These are phyloP conservation scores for Thozetella sp. DNA, from an alignment of 495 filamentous ascomycete species.

Conservation along the genomic window DNA sequence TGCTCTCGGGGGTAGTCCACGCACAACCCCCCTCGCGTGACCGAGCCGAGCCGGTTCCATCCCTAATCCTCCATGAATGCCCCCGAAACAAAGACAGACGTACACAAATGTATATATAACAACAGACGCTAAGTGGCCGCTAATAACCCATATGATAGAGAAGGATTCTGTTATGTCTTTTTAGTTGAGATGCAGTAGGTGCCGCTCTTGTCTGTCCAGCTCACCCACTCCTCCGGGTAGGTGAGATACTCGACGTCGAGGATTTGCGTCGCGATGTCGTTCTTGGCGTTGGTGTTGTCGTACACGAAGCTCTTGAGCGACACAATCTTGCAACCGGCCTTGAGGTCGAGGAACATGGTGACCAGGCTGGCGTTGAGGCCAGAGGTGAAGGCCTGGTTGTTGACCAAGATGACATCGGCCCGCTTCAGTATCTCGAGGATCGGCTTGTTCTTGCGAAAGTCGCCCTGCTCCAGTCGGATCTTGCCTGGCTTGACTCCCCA, in stretches of 20 bases:
- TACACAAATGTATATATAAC: too few species aligned
- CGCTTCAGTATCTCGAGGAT: slow-evolving; percentile 74
- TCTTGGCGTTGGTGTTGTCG: slow-evolving; percentile 42
- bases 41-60: too few species aligned
- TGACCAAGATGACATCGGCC: slow-evolving; percentile 92
- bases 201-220: slow-evolving; percentile 85
- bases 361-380: slow-evolving; percentile 83
- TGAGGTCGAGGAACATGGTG: slow-evolving; percentile 91
- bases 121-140: too few species aligned
- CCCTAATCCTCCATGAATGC: too few species aligned
- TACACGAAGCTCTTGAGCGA: slow-evolving; percentile 47
- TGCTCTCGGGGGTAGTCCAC: too few species aligned
- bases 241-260: slow-evolving; percentile 72
- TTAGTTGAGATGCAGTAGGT: slow-evolving; percentile 88
- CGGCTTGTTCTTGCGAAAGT: slow-evolving; percentile 75
- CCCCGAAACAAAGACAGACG: too few species aligned
- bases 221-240: slow-evolving; percentile 83
- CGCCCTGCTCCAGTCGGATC: slow-evolving; percentile 79
- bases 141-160: too few species aligned
- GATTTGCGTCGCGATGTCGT: slow-evolving; percentile 73
- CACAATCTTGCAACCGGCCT: slow-evolving; percentile 86
- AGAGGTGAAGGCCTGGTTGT: slow-evolving; percentile 93
- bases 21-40: too few species aligned
- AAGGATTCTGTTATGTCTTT: slow-evolving; percentile 45
- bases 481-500: slow-evolving; percentile 85